Evolutionary conservation across 805 yeast species (phyloP), one percentile per base, ranked within the genome.

Genomic region (Yamadazyma laniorum): DNA sequence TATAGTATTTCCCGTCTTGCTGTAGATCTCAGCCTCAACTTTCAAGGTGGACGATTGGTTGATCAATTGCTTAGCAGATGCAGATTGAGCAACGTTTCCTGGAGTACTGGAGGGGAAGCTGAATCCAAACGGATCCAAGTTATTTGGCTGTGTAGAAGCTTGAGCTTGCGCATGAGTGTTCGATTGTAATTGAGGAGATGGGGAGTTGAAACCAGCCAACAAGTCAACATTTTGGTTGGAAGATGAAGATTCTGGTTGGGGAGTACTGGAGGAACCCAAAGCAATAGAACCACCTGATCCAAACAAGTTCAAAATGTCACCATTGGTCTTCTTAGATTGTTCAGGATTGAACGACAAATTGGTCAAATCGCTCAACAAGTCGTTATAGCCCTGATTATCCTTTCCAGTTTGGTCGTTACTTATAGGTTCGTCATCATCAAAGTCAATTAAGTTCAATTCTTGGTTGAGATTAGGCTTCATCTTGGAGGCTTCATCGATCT

Each of bases 341-440:
- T 37, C 36, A 18, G 70, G 61, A 35, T 69, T 63, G 44, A 83
- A 75, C 2, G 86, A 74, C 42, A 85, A 69, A 33, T 81, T 74
- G 21, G 81, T 74, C 49, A 85, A 65, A 47, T 82, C 93, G 35
- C 85, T 80, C 43, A 89, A 68, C 45, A 90, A 70, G 56, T 89
- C 96, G 37, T 79, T 77, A 36, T 62, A 82, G 50, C 72, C 56
- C 58, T 63, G 55, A 54, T 66, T 55, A 63, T 67, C 53, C 51
- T 47, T 34, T 31, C 50, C 47, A 8, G 57, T 53, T 11, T 59
- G 36, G 35, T 63, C 62, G 22, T 44, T 45, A 36, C 61, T 59
- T 27, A 58, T 48, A n/a, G 69, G 66, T 33, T 58, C 65, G 22
- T 51, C 62, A 42, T 66, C 71, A 40, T 67, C 73, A 40, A 68